Evolutionary conservation across 257 asterid genomes (phyloP).

Genomic region (Nyctanthes arbortristis): DNA sequence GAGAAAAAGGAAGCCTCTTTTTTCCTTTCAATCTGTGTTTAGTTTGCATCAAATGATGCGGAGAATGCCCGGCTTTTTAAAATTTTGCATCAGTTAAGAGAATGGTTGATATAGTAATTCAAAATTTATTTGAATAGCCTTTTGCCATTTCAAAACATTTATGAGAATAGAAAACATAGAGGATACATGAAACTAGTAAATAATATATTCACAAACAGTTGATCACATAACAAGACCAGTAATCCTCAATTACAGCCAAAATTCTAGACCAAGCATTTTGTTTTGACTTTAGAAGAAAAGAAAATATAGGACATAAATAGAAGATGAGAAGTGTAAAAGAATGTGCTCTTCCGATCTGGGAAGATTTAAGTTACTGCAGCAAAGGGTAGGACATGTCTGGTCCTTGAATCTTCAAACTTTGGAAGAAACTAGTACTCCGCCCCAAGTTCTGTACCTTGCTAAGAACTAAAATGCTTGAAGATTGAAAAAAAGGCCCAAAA

Average conservation of each 20-base stretch:
- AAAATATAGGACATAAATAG: neutral
- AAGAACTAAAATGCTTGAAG: neutral
- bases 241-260: neutral
- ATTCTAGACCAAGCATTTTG: neutral
- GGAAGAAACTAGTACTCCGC: neutral
- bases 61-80: constrained; percentile 1
- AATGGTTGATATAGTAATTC: neutral
- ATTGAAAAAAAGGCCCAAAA: neutral
- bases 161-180: neutral
- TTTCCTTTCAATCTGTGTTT: constrained; percentile 3
- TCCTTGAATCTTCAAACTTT: neutral
- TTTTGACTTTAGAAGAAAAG: neutral
- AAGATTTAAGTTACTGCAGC: neutral
- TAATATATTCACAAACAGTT: neutral
- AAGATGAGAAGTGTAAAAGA: neutral
- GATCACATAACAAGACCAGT: neutral
- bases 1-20: neutral
- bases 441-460: neutral
- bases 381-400: neutral
- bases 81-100: constrained; percentile 7
- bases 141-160: neutral
- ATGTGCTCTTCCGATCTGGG: neutral
- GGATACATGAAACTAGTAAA: neutral
- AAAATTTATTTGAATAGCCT: neutral
- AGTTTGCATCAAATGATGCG: constrained; percentile 18